Evolutionary conservation across 495 filamentous ascomycete species (phyloP).

Genomic region (Penicillium turbatum): DNA sequence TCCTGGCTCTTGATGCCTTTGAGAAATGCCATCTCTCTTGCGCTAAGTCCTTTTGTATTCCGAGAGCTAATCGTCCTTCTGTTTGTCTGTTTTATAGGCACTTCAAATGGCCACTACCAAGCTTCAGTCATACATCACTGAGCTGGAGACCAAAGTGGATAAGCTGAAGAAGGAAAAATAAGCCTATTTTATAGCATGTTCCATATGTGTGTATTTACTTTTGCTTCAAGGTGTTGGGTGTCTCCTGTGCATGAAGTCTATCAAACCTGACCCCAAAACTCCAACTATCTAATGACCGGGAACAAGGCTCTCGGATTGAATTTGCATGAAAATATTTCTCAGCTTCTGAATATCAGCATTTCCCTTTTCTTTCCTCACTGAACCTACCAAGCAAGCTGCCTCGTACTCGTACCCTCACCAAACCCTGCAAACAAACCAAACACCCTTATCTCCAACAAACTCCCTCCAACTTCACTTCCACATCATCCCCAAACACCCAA

Average conservation of each 20-base stretch:
- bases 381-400: neutral
- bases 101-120: slow-evolving; percentile 83
- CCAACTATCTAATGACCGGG: neutral
- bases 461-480: slow-evolving; percentile 4
- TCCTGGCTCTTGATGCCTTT: neutral
- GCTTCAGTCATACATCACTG: slow-evolving; percentile 75
- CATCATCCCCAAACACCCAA: neutral
- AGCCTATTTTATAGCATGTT: neutral
- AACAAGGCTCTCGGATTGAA: neutral
- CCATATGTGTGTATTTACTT: slow-evolving; percentile 1
- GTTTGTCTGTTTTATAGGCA: slow-evolving; percentile 48
- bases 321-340: neutral
- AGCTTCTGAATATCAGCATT: neutral
- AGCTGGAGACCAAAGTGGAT: slow-evolving; percentile 79
- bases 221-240: slow-evolving; percentile 9
- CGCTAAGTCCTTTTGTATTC: neutral
- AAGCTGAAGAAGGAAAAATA: slow-evolving; percentile 60
- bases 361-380: neutral
- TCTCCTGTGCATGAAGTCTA: slow-evolving; percentile 5
- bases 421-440: slow-evolving; percentile 32
- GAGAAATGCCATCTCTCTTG: no score
- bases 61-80: neutral
- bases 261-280: neutral
- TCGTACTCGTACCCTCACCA: neutral
- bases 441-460: slow-evolving; percentile 10